Base-by-base conservation (phyloP, 805 yeast genomes). In the Candida manassasensis region DNA sequence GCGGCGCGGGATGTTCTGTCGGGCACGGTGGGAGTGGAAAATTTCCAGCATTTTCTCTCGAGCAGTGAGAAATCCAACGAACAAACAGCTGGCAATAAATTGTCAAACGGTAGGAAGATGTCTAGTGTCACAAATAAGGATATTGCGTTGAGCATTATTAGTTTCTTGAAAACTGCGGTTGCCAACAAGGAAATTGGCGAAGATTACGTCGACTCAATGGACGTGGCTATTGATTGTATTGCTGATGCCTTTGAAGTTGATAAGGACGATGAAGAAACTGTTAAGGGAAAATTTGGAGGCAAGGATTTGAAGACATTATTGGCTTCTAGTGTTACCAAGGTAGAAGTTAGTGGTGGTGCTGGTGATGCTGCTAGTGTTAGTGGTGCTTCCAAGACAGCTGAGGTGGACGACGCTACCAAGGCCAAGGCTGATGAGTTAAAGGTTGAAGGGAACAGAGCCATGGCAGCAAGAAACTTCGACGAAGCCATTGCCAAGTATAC, bases 161-260 rank as follows among this genome's bases (percentile, higher is more conserved):
- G 78, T 41, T 90, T 81, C 57, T 71, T 93, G 48, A 71, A 75
- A 48, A 50, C 65, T 12, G 62, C 84, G 8, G 74, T 83, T 13
- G 54, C 71, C 30, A 71, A 73, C 43, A 84, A 84, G 28, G 73
- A 74, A 28, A 75, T 89, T 30, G 62, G 81, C 24, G 84, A 79
- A 43, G 97, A 90, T 44, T 85, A 80, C 54, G 71, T 73, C 38
- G 97, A 93, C 48, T 86, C 96, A 7, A 70, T 90, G 48, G 96
- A 88, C 46, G 95, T 90, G 34, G 97, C 97, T 41, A 74, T 88
- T 46, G 96, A 87, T 53, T 87, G 97, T 67, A 77, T 93, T 39
- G 77, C 84, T 16, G 97, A 89, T 50, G 87, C 95, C 8, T 90
- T 82, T 56, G 79, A 70, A 33, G 79, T 89, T 17, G 69, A 73